Base-by-base conservation (phyloP, 108 stramenopile genomes). In the Cyclotella atomus region DNA sequence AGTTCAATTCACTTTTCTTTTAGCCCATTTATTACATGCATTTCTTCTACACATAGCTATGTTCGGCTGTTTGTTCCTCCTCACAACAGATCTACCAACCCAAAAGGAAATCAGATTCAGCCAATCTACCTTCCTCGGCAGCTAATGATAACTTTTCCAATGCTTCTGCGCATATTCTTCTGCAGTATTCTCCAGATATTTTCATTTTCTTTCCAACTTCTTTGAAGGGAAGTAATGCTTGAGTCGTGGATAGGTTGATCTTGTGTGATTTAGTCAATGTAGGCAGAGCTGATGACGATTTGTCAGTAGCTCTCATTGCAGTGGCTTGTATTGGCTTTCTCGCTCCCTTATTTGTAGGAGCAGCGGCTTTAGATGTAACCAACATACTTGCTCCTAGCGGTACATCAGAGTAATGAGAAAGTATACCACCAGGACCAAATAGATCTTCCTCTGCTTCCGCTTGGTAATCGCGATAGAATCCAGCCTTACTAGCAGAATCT, bases 151-250 rank as follows among this genome's bases (percentile, higher is more conserved):
- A 65, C 73, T 95, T 95, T 33, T 68, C 57, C 29, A 95, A 43
- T 38, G 88, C 94, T 23, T 44, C 65, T 28, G 83, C 76, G 59
- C 88, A 89, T 15, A 90, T 62, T 61, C 89, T 65, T 52, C 94
- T 73, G 28, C 87, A 86, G 73, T 95, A 91, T 67, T 95, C 94
- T 30, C 86, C 89, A 14, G 91, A 92, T 27, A 92, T 77, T 38
- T 83, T 57, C 94, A 95, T 90, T 38, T 72, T 68, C 70, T 87
- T 85, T 17, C 90, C 94, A 41, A 95, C 87, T 83, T 95, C 94
- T 17, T 71, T 76, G 73, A 91, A 95, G 25, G 76, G 81, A 77
- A 92, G 38, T 0, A 81, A 43, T 28, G 78, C 38, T 9, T 49
- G 12, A 82, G 65, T 83, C 77, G 84, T 87, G 79, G 25, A 88